A percentile compares a stretch with the other conserved stretches of the same genome.
Conservation (phyloP, 1,284 basidiomycete genomes). For the Cutaneotrichosporon cavernicola region DNA sequence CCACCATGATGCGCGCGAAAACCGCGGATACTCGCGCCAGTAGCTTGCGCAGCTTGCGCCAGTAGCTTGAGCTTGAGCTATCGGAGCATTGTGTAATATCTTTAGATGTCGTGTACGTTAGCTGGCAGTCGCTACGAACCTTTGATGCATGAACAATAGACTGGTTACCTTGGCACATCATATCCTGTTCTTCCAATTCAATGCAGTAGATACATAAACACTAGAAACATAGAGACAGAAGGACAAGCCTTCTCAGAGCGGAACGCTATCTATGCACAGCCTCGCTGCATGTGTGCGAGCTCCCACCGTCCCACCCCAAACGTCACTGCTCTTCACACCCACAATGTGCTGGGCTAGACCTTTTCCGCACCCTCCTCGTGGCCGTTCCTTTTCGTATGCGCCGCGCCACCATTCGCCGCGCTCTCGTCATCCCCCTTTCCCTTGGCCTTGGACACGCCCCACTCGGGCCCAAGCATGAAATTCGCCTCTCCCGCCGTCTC, state of each 20-base stretch:
- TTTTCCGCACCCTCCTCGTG: not conserved
- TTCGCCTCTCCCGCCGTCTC: conserved; percentile 28
- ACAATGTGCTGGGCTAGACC: not conserved
- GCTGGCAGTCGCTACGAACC: too few relatives aligned
- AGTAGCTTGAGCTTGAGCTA: too few relatives aligned
- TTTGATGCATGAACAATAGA: too few relatives aligned
- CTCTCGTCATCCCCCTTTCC: not conserved
- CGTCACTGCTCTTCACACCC: too few relatives aligned
- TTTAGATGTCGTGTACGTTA: too few relatives aligned
- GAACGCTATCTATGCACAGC: not conserved
- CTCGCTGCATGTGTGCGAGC: not conserved
- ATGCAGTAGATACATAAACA: conserved; percentile 3
- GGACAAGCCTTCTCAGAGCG: not conserved
- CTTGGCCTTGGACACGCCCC: conserved; percentile 19
- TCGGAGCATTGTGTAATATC: too few relatives aligned
- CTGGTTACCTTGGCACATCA: too few relatives aligned
- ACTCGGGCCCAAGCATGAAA: conserved; percentile 28
- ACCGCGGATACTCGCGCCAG: not conserved
- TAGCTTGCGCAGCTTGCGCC: too few relatives aligned
- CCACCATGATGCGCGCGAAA: not conserved
- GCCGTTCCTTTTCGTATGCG: not conserved
- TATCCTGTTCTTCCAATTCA: too few relatives aligned
- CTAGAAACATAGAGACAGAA: not conserved
- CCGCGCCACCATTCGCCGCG: too few relatives aligned
- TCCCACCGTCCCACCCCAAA: not conserved